Evolutionary conservation across 805 yeast genomes (phyloP), one percentile per base, ranked within the genome.

Genomic region (Starmerella gropengiesseri): DNA sequence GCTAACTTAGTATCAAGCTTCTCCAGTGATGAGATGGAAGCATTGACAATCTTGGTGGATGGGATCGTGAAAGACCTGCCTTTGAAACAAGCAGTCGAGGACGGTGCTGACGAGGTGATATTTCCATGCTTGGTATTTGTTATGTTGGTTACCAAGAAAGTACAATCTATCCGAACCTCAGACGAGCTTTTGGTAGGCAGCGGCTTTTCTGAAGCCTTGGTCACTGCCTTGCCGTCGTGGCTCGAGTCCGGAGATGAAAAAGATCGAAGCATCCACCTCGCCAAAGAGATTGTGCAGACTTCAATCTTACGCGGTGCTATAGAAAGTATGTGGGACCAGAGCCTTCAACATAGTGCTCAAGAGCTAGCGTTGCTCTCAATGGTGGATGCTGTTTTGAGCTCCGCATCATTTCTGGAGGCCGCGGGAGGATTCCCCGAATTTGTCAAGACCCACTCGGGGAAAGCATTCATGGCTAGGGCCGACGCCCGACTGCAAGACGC

Each of bases 1-100:
- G 40, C 46, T 11, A 48, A 48, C 16, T 18, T 48, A 6, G 25
- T 44, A 1, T 5, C 18, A 1, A 37, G 47, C 17, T 21, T 36
- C 22, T 8, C 6, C 8, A 25, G n/a, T 4, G 3, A 6, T 13
- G 31, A 18, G 17, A 12, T 14, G 3, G 17, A 20, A 1, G 25
- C 14, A 5, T 13, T 34, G 2, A 18, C 17, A 2, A 27, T 11
- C 3, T 18, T 13, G 11, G 12, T 33, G n/a, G 30, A 13, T n/a
- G 26, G 34, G 4, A 25, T 20, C 2, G 20, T 5, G 18, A 4
- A 25, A 13, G 21, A 19, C 4, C 20, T 23, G 32, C 29, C 43
- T 1, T 19, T 27, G 16, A 8, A 7, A 8, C 13, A 26, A 4
- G 25, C 31, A 2, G 5, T 36, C 6, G 26, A 22, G 9, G 19